Percentiles rank a stretch among this genome's conserved stretches.
These are phyloP conservation scores for Colletotrichum ledebouriae DNA, from an alignment of 2,329 filamentous ascomycete species.

Conservation along the genomic window DNA sequence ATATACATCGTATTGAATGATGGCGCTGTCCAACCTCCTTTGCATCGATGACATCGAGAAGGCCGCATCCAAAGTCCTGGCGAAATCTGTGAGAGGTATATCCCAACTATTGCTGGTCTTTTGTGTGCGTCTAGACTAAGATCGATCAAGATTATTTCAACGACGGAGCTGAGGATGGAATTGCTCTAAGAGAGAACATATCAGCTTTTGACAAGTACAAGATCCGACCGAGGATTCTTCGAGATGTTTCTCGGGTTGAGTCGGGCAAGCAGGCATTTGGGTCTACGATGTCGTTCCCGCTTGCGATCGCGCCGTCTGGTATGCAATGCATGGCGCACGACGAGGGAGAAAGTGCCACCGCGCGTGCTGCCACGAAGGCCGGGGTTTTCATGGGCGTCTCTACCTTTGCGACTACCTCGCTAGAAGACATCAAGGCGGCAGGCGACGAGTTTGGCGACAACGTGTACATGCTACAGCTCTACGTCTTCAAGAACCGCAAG, in stretches of 20 bases:
- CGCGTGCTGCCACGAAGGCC: neutral
- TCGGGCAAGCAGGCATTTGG: neutral
- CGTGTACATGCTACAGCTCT: neutral
- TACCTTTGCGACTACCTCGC: neutral
- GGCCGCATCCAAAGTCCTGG: too few relatives aligned
- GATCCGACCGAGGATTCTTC: neutral
- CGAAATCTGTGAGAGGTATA: too few relatives aligned
- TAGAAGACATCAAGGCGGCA: neutral
- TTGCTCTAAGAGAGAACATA: neutral
- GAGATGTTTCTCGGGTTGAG: neutral
- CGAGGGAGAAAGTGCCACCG: neutral
- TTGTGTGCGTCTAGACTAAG: too few relatives aligned
- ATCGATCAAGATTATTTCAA: too few relatives aligned
- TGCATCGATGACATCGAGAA: too few relatives aligned
- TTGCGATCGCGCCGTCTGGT: neutral
- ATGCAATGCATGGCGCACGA: neutral
- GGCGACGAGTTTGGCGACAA: neutral
- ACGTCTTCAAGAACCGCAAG: neutral
- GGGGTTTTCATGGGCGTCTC: neutral
- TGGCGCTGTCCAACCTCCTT: too few relatives aligned
- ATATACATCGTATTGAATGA: too few relatives aligned
- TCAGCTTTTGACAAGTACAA: conserved; percentile 9
- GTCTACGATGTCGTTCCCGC: neutral
- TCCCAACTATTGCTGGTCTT: too few relatives aligned
- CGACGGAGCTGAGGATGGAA: neutral